Percentiles rank a stretch among this genome's conserved stretches.
Evolutionary conservation across 1,284 basidiomycete species (phyloP).

Genomic region (Schizopora paradoxa): DNA sequence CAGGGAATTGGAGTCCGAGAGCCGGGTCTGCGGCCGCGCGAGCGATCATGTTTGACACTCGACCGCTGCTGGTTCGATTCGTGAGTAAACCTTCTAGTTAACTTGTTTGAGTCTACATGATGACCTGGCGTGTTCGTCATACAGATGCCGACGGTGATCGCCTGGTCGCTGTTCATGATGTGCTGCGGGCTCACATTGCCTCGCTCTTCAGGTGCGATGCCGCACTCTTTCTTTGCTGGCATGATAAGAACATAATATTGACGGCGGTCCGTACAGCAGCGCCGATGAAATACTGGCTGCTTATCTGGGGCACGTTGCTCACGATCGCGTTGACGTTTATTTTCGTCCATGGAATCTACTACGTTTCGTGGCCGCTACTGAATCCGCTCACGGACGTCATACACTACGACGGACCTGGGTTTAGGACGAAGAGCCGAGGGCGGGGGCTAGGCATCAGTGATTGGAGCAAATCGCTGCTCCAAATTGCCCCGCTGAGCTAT

Average conservation of each 20-base stretch:
- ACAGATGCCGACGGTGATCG: constrained; percentile 81
- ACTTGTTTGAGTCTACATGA: constrained; percentile 2
- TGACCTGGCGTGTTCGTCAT: constrained; percentile 14
- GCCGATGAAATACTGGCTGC: constrained; percentile 75
- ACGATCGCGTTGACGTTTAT: constrained; percentile 63
- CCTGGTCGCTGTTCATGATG: constrained; percentile 84
- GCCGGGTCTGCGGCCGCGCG: constrained; percentile 60
- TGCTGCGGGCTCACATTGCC: constrained; percentile 80
- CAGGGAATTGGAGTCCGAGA: constrained; percentile 83
- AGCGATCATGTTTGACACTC: constrained; percentile 70
- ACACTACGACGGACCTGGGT: constrained; percentile 84
- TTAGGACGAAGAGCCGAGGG: constrained; percentile 71
- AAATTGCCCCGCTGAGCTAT: background rate
- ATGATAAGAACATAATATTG: constrained; percentile 10
- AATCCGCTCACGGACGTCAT: constrained; percentile 81
- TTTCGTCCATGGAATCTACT: constrained; percentile 75
- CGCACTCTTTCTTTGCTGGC: constrained; percentile 14
- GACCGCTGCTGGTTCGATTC: constrained; percentile 77
- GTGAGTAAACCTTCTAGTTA: constrained; percentile 43
- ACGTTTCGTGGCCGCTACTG: constrained; percentile 93
- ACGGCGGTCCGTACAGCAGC: too few species aligned
- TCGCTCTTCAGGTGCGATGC: constrained; percentile 68
- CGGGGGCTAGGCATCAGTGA: constrained; percentile 52
- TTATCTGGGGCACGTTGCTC: constrained; percentile 71
- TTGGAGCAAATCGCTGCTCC: constrained; percentile 23